These are phyloP conservation scores for Fusarium brevicatenulatum DNA, from an alignment of 2,329 filamentous ascomycete species.

Conservation along the genomic window DNA sequence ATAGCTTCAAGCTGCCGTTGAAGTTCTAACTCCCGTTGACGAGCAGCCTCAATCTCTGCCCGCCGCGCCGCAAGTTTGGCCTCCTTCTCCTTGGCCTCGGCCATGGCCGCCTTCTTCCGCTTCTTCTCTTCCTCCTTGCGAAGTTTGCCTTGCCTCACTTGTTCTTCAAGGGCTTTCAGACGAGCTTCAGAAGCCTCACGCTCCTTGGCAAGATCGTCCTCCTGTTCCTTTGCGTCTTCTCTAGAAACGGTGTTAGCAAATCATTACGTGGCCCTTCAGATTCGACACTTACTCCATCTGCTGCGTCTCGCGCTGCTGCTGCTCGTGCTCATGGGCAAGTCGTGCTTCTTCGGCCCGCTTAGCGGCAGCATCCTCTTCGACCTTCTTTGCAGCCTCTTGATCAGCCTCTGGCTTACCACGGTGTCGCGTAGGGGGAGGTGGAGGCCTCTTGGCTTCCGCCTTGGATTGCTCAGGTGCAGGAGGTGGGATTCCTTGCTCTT, in stretches of 20 bases:
- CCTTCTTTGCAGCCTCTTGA: constrained; percentile 63
- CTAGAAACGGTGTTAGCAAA: constrained; percentile 58
- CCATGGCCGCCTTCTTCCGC: constrained; percentile 86
- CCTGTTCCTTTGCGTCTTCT: constrained; percentile 76
- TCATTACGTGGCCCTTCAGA: background rate
- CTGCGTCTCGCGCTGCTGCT: constrained; percentile 77
- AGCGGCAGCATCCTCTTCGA: constrained; percentile 64
- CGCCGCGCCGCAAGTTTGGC: constrained; percentile 83
- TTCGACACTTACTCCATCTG: constrained; percentile 80
- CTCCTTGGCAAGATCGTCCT: constrained; percentile 83
- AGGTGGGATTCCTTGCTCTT: constrained; percentile 75
- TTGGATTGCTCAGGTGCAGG: constrained; percentile 62
- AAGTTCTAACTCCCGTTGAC: constrained; percentile 88
- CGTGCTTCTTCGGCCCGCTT: constrained; percentile 74
- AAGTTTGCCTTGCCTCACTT: constrained; percentile 91
- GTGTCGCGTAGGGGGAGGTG: constrained; percentile 84
- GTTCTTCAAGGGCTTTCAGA: constrained; percentile 89
- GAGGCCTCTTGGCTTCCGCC: constrained; percentile 69
- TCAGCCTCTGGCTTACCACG: constrained; percentile 68
- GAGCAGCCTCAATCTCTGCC: constrained; percentile 91
- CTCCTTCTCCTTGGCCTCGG: constrained; percentile 90
- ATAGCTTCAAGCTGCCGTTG: constrained; percentile 84
- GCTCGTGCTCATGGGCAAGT: constrained; percentile 76
- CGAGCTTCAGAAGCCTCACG: constrained; percentile 84
- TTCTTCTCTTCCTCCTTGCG: constrained; percentile 98